Conservation (phyloP, 345 rosid species). For the Streptanthus diversifolius region DNA sequence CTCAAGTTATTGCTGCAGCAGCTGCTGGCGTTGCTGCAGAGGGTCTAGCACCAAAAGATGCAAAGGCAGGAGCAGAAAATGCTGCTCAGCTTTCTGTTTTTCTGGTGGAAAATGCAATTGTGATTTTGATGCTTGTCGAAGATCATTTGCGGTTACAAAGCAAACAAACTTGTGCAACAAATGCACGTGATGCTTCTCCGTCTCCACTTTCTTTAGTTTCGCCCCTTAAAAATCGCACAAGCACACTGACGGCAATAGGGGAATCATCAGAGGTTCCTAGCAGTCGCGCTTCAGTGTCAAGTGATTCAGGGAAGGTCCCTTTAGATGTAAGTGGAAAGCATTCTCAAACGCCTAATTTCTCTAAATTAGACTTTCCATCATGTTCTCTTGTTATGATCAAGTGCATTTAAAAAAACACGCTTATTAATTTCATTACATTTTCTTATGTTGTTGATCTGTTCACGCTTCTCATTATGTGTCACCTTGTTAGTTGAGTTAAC, state of each 20-base stretch:
- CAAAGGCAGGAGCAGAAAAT: constrained; percentile 85
- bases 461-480: neutral
- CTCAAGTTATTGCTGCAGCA: constrained; percentile 99
- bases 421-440: neutral
- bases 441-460: neutral
- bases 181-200: constrained; percentile 49
- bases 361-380: neutral
- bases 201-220: constrained; percentile 77
- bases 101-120: constrained; percentile 98
- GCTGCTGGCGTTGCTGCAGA: constrained; percentile 99
- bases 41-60: constrained; percentile 80
- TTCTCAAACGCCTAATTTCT: constrained; percentile 19
- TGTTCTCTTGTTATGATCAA: constrained; percentile 6
- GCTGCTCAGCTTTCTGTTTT: constrained; percentile 99
- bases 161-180: constrained; percentile 64
- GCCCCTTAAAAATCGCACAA: constrained; percentile 49
- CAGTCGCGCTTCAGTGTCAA: constrained; percentile 54
- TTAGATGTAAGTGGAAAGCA: constrained; percentile 69
- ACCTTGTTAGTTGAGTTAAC: neutral
- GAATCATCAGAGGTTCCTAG: constrained; percentile 58
- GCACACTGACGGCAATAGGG: constrained; percentile 38
- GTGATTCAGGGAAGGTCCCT: constrained; percentile 67
- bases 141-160: constrained; percentile 97
- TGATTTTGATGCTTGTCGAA: constrained; percentile 97
- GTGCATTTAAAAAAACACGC: neutral